A percentile compares a stretch with the other conserved stretches of the same genome.
Evolutionary conservation across 768 basidiomycete species (phyloP).

Genomic region (Xerocomellus dryophilus): DNA sequence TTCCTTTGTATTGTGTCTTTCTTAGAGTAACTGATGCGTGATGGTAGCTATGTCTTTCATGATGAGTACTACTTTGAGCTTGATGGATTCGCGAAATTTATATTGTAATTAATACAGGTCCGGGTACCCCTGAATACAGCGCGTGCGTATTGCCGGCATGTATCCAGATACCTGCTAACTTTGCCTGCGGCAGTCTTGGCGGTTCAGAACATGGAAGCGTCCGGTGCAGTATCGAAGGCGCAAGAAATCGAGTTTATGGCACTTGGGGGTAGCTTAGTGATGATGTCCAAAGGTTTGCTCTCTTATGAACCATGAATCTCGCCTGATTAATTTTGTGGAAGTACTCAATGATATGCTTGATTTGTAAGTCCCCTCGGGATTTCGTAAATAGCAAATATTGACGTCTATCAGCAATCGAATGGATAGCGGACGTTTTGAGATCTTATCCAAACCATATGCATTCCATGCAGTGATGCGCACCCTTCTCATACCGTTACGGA

Average conservation of each 20-base stretch:
- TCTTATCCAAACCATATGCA: slow-evolving; percentile 59
- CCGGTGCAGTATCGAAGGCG: slow-evolving; percentile 64
- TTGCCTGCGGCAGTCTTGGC: slow-evolving; percentile 52
- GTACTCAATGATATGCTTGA: slow-evolving; percentile 80
- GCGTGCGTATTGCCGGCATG: slow-evolving; percentile 31
- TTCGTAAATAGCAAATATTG: not conserved
- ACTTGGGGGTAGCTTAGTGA: slow-evolving; percentile 72
- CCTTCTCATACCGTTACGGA: slow-evolving; percentile 62
- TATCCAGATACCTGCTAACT: not conserved
- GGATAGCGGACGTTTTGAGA: slow-evolving; percentile 85
- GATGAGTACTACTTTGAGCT: slow-evolving; percentile 45
- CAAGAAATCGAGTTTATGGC: slow-evolving; percentile 89
- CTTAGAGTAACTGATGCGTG: not conserved
- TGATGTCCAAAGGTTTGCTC: slow-evolving; percentile 78
- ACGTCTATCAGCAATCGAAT: slow-evolving; percentile 61
- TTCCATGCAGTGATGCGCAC: slow-evolving; percentile 79
- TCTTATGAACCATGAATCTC: not conserved
- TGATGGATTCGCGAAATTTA: slow-evolving; percentile 12
- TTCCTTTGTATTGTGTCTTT: slow-evolving; percentile 22
- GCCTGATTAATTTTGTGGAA: slow-evolving; percentile 24
- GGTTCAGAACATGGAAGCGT: slow-evolving; percentile 89
- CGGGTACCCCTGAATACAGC: slow-evolving; percentile 81
- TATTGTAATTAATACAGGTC: slow-evolving; percentile 48
- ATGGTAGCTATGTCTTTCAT: slow-evolving; percentile 67
- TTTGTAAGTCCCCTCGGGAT: slow-evolving; percentile 47